A percentile compares a stretch with the other conserved stretches of the same genome.
Evolutionary conservation across 2,329 filamentous ascomycete genomes (phyloP).

Genomic region (Talaromyces sp.): DNA sequence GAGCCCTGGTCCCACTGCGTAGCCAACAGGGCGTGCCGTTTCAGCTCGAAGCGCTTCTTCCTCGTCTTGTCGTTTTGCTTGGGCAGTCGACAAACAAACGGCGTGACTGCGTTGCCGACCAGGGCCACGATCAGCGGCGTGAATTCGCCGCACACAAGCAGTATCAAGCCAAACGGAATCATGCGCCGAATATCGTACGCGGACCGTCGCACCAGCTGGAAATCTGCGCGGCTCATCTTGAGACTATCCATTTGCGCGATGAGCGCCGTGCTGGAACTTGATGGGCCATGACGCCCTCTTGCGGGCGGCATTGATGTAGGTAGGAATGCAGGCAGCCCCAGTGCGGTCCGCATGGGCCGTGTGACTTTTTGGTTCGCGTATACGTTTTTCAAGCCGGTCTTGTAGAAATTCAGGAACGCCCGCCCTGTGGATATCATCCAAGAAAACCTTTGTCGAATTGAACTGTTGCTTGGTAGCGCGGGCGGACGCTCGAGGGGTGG

Average conservation of each 20-base stretch:
- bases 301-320: conserved; percentile 17
- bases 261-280: background rate
- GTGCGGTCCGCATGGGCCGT: conserved; percentile 24
- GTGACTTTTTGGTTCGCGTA: conserved; percentile 55
- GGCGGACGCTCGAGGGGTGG: conserved; percentile 61
- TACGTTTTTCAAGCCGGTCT: conserved; percentile 71
- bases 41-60: conserved; percentile 45
- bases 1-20: conserved; percentile 17
- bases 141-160: conserved; percentile 78
- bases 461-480: conserved; percentile 25
- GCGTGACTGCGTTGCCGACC: conserved; percentile 64
- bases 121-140: conserved; percentile 73
- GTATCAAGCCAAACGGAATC: conserved; percentile 69
- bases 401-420: conserved; percentile 81
- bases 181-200: conserved; percentile 69
- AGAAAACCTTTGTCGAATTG: background rate
- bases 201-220: conserved; percentile 64
- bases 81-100: conserved; percentile 77
- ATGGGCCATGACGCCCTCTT: background rate
- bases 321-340: conserved; percentile 28
- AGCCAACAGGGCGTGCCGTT: conserved; percentile 18
- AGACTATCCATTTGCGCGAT: background rate
- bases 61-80: conserved; percentile 60
- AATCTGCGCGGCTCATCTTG: conserved; percentile 57
- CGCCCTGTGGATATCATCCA: conserved; percentile 52